Conservation (phyloP, 768 basidiomycete genomes). For the Scleroderma citrinum region DNA sequence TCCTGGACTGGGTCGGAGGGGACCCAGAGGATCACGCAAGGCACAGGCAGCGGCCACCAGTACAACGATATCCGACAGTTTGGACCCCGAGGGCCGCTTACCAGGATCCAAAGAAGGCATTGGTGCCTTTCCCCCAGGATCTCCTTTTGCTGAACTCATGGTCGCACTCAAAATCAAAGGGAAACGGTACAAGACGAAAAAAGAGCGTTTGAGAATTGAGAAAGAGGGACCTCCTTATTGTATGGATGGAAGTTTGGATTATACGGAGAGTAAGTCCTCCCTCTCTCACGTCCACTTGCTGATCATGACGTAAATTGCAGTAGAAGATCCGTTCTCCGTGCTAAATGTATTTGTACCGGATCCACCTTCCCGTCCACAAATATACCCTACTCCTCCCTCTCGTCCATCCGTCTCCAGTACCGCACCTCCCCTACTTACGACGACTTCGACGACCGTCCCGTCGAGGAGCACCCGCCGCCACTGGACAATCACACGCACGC, state of each 20-base stretch:
- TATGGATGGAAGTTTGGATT: constrained; percentile 77
- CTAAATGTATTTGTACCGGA: constrained; percentile 61
- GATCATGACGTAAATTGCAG: constrained; percentile 29
- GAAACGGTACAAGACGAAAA: constrained; percentile 76
- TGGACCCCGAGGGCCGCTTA: constrained; percentile 65
- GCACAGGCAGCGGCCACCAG: constrained; percentile 42
- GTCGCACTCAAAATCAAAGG: constrained; percentile 71
- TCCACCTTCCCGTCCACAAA: constrained; percentile 44
- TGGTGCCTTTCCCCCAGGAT: constrained; percentile 63
- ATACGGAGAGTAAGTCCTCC: constrained; percentile 50
- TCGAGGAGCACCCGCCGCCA: constrained; percentile 40
- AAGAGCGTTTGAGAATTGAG: constrained; percentile 71
- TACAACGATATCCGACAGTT: constrained; percentile 34
- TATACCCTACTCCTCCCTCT: constrained; percentile 40
- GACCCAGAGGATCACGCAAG: constrained; percentile 38
- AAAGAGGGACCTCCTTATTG: constrained; percentile 65
- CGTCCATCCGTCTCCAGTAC: constrained; percentile 12
- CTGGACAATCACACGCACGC: constrained; percentile 55
- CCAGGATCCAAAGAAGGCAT: constrained; percentile 76
- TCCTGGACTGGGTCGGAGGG: constrained; percentile 27
- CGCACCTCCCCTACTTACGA: background rate
- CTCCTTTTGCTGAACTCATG: constrained; percentile 70
- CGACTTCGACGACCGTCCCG: constrained; percentile 2
- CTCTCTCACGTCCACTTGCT: background rate
- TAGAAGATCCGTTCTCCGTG: constrained; percentile 74